Percentiles rank a stretch among this genome's conserved stretches.
These are phyloP conservation scores for Sisymbrium altissimum DNA, from an alignment of 345 rosid genomes.

Conservation along the genomic window DNA sequence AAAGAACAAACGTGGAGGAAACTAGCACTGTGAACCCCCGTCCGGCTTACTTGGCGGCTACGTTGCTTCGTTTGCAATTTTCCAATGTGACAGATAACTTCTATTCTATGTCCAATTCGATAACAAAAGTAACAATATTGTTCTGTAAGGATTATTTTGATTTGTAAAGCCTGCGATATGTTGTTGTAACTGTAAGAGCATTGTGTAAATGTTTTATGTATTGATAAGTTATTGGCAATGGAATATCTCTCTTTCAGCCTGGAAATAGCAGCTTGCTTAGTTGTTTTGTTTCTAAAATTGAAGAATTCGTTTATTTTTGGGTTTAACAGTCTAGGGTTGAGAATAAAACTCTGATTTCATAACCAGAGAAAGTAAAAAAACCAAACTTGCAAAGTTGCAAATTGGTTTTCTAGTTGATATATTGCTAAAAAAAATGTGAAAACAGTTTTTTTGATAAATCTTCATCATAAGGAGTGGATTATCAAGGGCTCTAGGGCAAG, in stretches of 20 bases:
- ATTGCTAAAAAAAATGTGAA: conserved; percentile 2
- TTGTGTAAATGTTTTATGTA: conserved; percentile 12
- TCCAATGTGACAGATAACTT: neutral
- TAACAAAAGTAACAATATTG: neutral
- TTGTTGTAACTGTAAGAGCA: conserved; percentile 23
- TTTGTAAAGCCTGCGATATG: neutral
- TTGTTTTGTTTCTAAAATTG: conserved; percentile 27
- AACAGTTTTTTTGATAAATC: conserved; percentile 20
- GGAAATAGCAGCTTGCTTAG: conserved; percentile 12
- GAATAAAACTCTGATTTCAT: neutral
- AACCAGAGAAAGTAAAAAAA: conserved; percentile 9
- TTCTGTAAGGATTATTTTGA: neutral
- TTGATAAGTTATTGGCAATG: neutral
- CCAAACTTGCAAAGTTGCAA: conserved; percentile 2
- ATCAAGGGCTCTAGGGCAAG: conserved; percentile 26
- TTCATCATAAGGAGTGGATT: conserved; percentile 17
- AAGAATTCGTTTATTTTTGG: conserved; percentile 25
- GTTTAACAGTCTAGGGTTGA: conserved; percentile 16
- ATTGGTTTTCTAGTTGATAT: conserved; percentile 15
- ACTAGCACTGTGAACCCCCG: neutral
- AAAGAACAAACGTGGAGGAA: conserved; percentile 50
- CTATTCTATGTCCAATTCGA: neutral
- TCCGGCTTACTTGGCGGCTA: neutral
- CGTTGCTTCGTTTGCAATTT: neutral
- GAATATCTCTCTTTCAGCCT: neutral